Base-by-base conservation (phyloP, 2,329 filamentous ascomycete species). In the Pseudogymnoascus verrucosus region DNA sequence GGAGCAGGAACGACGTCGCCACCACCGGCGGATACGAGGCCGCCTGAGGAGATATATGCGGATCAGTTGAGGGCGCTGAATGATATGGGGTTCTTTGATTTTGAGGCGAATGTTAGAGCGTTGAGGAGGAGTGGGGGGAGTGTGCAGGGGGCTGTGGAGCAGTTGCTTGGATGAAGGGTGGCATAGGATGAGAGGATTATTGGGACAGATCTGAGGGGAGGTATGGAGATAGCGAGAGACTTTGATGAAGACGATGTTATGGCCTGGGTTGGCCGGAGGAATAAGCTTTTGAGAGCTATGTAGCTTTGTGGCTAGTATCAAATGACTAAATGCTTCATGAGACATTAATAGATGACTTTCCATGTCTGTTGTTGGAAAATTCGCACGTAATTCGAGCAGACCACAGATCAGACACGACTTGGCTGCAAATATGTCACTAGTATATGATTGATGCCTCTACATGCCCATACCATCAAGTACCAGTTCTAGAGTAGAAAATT, bases 1-100 rank as follows among this genome's bases (percentile, higher is more conserved):
- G 68, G 74, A 65, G 63, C 51, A 42, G 54, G 28, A 7, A 76
- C 72, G 42, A 71, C 73, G 2, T 75, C 74, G 19, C 74, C 82
- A 1, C 75, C 83, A 11, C 77, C 84, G 16, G 76, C 83, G 2
- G 95, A 99, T 76, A 96, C 83, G 71, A 84, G 93, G 66, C 93
- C 95, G 4, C 93, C 95, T 0, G 95, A 99, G 79, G 95, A 98
- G 76, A 82, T 91, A 65, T 99, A 96, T 71, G 92, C 90, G 2
- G 87, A 90, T 34, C 93, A 99, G 77, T 80, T 99, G 60, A 83
- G 91, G 65, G 92, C 98, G 77, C 79, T 99, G 67, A 99, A 99
- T 75, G 95, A 98, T 68, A 99, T 99, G 95, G 95, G 95, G 2
- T 99, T 99, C 78, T 96, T 87, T 74, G 93, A 99, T 73, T 99